Evolutionary conservation across 78 protist genomes (phyloP).

Genomic region (Planoprotostelium fungivorum): DNA sequence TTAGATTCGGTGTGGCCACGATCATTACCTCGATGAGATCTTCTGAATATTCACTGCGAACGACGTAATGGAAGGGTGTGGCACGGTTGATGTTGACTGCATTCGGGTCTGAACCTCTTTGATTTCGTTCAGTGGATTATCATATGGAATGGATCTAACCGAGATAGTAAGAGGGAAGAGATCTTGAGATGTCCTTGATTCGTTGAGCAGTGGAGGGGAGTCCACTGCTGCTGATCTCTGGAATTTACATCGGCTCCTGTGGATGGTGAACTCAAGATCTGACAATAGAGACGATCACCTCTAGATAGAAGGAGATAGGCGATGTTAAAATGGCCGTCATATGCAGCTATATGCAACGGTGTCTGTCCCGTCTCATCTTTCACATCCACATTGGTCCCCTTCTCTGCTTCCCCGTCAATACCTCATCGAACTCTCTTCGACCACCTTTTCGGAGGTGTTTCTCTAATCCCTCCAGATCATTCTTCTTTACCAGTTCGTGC

Average conservation of each 20-base stretch:
- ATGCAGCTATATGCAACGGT: neutral
- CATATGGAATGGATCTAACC: neutral
- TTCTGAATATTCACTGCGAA: neutral
- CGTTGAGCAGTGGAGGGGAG: neutral
- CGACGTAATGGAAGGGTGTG: neutral
- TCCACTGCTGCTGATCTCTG: neutral
- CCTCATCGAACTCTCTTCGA: neutral
- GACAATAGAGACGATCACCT: neutral
- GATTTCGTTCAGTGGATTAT: too few species aligned
- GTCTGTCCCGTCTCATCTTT: neutral
- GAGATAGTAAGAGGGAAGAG: neutral
- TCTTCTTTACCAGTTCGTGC: neutral
- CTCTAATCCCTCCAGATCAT: neutral
- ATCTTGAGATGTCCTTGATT: neutral
- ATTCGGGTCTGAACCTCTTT: neutral
- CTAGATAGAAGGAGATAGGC: neutral
- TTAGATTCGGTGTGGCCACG: neutral
- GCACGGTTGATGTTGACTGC: neutral
- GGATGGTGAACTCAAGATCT: neutral
- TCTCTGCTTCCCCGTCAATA: neutral
- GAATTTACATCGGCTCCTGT: neutral
- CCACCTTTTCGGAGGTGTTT: neutral
- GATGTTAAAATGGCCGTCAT: neutral
- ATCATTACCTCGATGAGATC: neutral
- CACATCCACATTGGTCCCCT: neutral